These are phyloP conservation scores for Apiospora malaysiana DNA, from an alignment of 2,329 filamentous ascomycete genomes.

Conservation along the genomic window DNA sequence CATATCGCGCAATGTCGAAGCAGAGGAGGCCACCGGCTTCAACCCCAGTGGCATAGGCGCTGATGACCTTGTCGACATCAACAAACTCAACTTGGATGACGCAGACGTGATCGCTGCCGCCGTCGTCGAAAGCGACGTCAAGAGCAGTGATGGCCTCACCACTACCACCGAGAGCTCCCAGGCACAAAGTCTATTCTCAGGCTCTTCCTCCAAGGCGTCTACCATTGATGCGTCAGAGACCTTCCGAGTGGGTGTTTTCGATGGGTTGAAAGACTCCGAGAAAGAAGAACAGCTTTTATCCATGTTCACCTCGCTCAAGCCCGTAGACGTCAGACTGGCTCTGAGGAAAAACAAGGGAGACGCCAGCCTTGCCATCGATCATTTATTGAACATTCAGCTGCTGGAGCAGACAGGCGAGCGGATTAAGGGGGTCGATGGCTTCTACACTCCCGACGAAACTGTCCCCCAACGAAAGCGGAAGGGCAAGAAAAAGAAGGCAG, in stretches of 20 bases:
- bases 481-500: slow-evolving; percentile 47
- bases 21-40: slow-evolving; percentile 77
- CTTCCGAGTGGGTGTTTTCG: slow-evolving; percentile 39
- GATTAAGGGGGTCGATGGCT: slow-evolving; percentile 82
- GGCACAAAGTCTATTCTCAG: slow-evolving; percentile 31
- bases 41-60: slow-evolving; percentile 76
- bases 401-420: slow-evolving; percentile 71
- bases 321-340: slow-evolving; percentile 68
- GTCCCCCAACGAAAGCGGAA: slow-evolving; percentile 33
- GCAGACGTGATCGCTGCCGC: slow-evolving; percentile 25
- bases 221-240: slow-evolving; percentile 33
- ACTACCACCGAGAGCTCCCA: slow-evolving; percentile 35
- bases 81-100: slow-evolving; percentile 26
- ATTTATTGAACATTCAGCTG: slow-evolving; percentile 79
- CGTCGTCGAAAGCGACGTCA: slow-evolving; percentile 32
- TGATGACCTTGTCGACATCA: slow-evolving; percentile 32
- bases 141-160: slow-evolving; percentile 35
- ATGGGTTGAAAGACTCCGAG: slow-evolving; percentile 58
- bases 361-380: slow-evolving; percentile 75
- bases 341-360: slow-evolving; percentile 72
- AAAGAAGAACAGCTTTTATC: slow-evolving; percentile 68
- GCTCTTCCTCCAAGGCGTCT: slow-evolving; percentile 31
- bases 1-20: slow-evolving; percentile 67
- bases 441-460: slow-evolving; percentile 62
- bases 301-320: slow-evolving; percentile 75